These are phyloP conservation scores for Glycine tomentella DNA, from an alignment of 306 rosid genomes.

Conservation along the genomic window DNA sequence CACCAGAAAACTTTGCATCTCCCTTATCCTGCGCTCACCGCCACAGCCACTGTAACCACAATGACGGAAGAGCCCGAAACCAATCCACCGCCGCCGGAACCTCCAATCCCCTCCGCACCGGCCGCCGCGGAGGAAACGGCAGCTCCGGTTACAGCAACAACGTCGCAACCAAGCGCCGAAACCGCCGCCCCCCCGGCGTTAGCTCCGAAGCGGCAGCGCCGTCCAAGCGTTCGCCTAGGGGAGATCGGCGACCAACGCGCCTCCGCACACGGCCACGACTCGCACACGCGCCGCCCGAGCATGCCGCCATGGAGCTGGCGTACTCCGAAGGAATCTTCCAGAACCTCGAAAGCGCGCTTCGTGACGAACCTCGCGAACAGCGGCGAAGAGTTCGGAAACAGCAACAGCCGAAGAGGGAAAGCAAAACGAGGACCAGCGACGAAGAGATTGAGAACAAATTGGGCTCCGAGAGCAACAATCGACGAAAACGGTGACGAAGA, in stretches of 20 bases:
- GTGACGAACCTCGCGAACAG: conserved; percentile 60
- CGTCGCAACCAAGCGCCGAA: conserved; percentile 40
- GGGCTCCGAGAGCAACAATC: conserved; percentile 38
- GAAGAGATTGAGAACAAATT: conserved; percentile 64
- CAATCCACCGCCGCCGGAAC: conserved; percentile 52
- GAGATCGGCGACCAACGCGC: conserved; percentile 74
- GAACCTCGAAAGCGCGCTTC: conserved; percentile 61
- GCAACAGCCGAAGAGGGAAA: conserved; percentile 46
- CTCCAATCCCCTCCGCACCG: conserved; percentile 48
- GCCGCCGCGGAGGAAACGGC: neutral
- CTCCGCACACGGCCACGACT: conserved; percentile 49
- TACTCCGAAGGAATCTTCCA: conserved; percentile 51
- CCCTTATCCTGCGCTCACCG: conserved; percentile 41
- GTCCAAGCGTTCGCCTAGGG: conserved; percentile 81
- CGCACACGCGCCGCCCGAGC: conserved; percentile 54
- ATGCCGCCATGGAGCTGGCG: conserved; percentile 66
- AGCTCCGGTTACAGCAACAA: conserved; percentile 9
- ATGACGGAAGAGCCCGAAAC: conserved; percentile 70
- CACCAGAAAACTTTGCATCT: conserved; percentile 29
- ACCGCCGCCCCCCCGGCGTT: conserved; percentile 39
- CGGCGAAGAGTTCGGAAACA: conserved; percentile 47
- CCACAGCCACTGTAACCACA: conserved; percentile 20
- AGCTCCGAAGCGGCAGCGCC: conserved; percentile 73
- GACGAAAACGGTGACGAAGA: conserved; percentile 52
- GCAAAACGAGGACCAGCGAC: conserved; percentile 58